A percentile compares a stretch with the other conserved stretches of the same genome.
Evolutionary conservation across 164 flowering plant species (phyloP).

Genomic region (Akebia trifoliata): DNA sequence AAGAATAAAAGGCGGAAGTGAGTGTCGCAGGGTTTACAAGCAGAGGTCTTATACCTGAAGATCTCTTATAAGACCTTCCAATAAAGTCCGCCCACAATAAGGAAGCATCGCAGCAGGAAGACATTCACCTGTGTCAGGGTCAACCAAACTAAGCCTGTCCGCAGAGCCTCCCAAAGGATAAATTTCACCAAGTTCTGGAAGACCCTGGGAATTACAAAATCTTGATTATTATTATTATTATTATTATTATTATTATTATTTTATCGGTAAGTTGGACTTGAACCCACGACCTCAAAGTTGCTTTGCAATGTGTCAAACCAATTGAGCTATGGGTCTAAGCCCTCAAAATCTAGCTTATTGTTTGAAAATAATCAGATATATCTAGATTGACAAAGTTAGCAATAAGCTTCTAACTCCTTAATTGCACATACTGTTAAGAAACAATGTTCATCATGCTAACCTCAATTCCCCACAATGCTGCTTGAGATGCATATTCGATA

Average conservation of each 20-base stretch:
- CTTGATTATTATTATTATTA: too few relatives aligned
- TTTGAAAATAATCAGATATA: conserved; percentile 13
- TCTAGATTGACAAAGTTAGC: neutral
- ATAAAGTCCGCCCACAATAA: conserved; percentile 85
- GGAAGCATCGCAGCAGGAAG: conserved; percentile 99
- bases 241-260: too few relatives aligned
- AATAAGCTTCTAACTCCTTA: conserved; percentile 1
- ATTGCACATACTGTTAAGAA: neutral
- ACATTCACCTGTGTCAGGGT: conserved; percentile 82
- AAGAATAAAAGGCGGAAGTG: conserved; percentile 11
- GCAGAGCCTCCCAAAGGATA: conserved; percentile 98
- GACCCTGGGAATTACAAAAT: conserved; percentile 59
- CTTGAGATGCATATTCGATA: conserved; percentile 85
- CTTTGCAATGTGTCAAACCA: too few relatives aligned
- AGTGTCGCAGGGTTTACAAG: conserved; percentile 6
- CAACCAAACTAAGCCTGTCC: conserved; percentile 93
- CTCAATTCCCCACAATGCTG: conserved; percentile 98
- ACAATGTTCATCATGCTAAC: conserved; percentile 33
- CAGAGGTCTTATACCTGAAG: conserved; percentile 72
- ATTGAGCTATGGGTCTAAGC: too few relatives aligned
- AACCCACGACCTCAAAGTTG: too few relatives aligned
- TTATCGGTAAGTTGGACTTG: too few relatives aligned
- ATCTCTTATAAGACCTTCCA: conserved; percentile 99
- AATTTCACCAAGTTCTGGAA: conserved; percentile 89
- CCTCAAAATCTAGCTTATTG: conserved; percentile 20